phyloP scores from a whole-genome alignment of 306 rosid genomes.

The Biancaea sappan region DNA sequence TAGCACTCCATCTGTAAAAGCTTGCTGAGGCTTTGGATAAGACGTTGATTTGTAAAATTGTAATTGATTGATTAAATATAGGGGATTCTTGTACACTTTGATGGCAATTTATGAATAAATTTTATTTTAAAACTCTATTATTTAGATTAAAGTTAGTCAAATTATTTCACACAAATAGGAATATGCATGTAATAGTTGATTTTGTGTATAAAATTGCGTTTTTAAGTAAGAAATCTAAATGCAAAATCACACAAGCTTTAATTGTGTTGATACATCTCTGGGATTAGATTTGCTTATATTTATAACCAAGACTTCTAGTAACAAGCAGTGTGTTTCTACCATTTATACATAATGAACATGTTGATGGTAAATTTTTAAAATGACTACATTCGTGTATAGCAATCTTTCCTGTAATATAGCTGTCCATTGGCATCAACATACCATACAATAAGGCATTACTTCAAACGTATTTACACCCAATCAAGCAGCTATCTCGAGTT shows the following conservation, averaged over 20 bases:
- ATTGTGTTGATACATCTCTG: too few relatives aligned
- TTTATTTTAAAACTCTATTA: neutral
- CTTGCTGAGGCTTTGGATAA: slow-evolving; percentile 34
- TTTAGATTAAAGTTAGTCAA: too few relatives aligned
- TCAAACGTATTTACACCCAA: neutral
- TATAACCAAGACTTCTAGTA: too few relatives aligned
- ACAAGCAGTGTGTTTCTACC: neutral
- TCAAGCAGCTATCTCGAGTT: neutral
- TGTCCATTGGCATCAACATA: neutral
- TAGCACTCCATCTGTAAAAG: slow-evolving; percentile 49
- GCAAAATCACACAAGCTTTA: too few relatives aligned
- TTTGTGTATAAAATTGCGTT: too few relatives aligned
- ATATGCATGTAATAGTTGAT: too few relatives aligned
- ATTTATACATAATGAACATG: neutral
- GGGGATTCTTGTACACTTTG: neutral
- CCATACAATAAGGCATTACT: neutral
- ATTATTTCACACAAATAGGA: too few relatives aligned
- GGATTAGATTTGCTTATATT: too few relatives aligned
- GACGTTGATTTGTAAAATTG: too few relatives aligned
- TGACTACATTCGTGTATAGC: neutral
- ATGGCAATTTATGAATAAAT: neutral
- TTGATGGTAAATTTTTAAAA: neutral
- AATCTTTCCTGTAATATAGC: neutral
- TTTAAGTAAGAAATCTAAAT: too few relatives aligned
- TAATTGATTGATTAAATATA: neutral